Evolutionary conservation across 129 eudicot species (phyloP), one percentile per base, ranked within the genome.

Genomic region (Glebionis coronaria): DNA sequence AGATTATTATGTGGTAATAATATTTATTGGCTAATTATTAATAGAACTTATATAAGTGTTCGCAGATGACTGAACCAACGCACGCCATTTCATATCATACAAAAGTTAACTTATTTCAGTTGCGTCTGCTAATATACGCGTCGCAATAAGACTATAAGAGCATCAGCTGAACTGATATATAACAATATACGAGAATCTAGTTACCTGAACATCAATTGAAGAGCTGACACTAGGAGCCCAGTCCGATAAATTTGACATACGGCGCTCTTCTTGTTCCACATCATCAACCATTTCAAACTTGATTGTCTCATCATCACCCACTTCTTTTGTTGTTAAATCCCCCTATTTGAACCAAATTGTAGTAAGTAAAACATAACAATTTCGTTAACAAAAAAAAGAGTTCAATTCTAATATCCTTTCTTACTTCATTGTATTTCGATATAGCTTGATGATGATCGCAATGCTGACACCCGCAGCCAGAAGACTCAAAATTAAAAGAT

Each of bases 181-280:
- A 35, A 35, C 9, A 45, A 18, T 9, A 20, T 6, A 9, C 9
- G 42, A 6, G 42, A 6, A 35, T 59, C 31, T 55, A 49, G 42
- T 21, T 77, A 91, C 97, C 97, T 91, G 95, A 64, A 79, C 46
- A 76, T 88, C 95, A 49, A 68, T 28, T 1, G 95, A 76, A 28
- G 98, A 92, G 65, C 79, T 64, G 57, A 83, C 81, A 72, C 96
- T 92, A 0, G 96, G 83, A 64, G 95, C 91, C 95, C 95, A 92
- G 77, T 92, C 98, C 2, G 98, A 92, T 63, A 86, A 72, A 76
- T 82, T 90, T 65, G 98, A 92, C 90, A 92, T 83, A 19, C 98
- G 95, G 0, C 95, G 96, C 47, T 88, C 98, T 79, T 92, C 98
- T 78, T 81, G 95, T 78, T 86, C 89, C 13, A 23, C 82, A 20